phyloP scores from a whole-genome alignment of 495 filamentous ascomycete genomes.

The Alectoria sarmentosa region DNA sequence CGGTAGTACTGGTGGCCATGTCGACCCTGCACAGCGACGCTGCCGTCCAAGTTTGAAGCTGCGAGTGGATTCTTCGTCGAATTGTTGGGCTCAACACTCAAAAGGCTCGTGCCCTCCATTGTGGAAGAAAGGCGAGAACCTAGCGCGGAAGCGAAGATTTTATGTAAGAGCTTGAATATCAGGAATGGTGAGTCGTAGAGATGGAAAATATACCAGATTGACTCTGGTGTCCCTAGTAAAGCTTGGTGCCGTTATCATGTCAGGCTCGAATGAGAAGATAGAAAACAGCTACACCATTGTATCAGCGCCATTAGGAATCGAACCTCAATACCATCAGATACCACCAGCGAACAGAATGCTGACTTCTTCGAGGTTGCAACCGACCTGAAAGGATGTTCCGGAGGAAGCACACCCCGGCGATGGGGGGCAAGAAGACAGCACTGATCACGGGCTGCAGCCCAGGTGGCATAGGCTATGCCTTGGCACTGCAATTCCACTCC shows the following conservation, averaged over 20 bases:
- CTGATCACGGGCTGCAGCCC: constrained; percentile 33
- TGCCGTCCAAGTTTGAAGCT: neutral
- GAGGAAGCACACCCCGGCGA: neutral
- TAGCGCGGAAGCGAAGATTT: neutral
- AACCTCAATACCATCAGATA: too few relatives aligned
- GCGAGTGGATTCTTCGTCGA: neutral
- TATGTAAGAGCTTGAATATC: neutral
- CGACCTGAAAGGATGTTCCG: neutral
- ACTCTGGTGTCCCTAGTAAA: too few relatives aligned
- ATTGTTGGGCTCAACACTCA: neutral
- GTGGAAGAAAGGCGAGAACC: neutral
- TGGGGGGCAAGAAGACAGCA: constrained; percentile 23
- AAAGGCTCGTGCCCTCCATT: neutral
- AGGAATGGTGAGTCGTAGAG: neutral
- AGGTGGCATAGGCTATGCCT: constrained; percentile 49
- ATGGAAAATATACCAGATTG: too few relatives aligned
- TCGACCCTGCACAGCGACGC: neutral
- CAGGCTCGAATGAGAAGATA: too few relatives aligned
- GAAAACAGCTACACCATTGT: too few relatives aligned
- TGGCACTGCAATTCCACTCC: constrained; percentile 44
- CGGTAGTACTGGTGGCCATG: neutral
- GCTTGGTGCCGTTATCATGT: too few relatives aligned
- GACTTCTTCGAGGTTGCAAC: too few relatives aligned
- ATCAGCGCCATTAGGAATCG: too few relatives aligned
- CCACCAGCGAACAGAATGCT: too few relatives aligned